Evolutionary conservation across 2,329 filamentous ascomycete species (phyloP).

Genomic region (Aureobasidium namibiae): DNA sequence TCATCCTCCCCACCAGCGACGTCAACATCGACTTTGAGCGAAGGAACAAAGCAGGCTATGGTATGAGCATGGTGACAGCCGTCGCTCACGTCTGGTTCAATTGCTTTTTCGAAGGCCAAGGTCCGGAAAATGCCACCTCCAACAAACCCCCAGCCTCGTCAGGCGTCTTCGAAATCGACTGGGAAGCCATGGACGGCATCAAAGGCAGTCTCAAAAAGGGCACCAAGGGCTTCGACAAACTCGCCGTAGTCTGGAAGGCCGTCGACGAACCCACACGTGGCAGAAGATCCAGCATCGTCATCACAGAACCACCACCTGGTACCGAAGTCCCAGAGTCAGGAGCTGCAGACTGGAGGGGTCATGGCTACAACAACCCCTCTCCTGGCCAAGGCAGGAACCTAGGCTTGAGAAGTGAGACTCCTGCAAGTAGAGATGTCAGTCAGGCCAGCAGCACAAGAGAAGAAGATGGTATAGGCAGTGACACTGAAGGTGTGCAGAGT

Average conservation of each 20-base stretch:
- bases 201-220: slow-evolving; percentile 83
- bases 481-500: slow-evolving; percentile 9
- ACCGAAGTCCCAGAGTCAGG: slow-evolving; percentile 62
- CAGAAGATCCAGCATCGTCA: slow-evolving; percentile 34
- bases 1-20: slow-evolving; percentile 72
- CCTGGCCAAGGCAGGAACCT: slow-evolving; percentile 48
- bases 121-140: slow-evolving; percentile 57
- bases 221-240: slow-evolving; percentile 66
- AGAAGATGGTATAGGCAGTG: slow-evolving; percentile 2
- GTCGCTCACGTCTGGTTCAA: slow-evolving; percentile 98
- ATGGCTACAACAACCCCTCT: slow-evolving; percentile 17
- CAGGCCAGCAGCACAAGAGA: slow-evolving; percentile 47
- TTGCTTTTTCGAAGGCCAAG: slow-evolving; percentile 77
- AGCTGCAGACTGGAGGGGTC: slow-evolving; percentile 68
- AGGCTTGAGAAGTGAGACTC: slow-evolving; percentile 58
- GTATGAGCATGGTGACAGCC: slow-evolving; percentile 79
- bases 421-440: slow-evolving; percentile 59
- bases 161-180: slow-evolving; percentile 64
- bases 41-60: slow-evolving; percentile 67
- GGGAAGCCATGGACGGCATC: slow-evolving; percentile 83
- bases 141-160: slow-evolving; percentile 55
- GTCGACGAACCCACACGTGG: slow-evolving; percentile 19
- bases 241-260: slow-evolving; percentile 76
- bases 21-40: slow-evolving; percentile 86
- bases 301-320: slow-evolving; percentile 57